Percentiles rank a stretch among this genome's conserved stretches.
These are phyloP conservation scores for Domatiomyces catenatus DNA, from an alignment of 2,329 filamentous ascomycete genomes.

Conservation along the genomic window DNA sequence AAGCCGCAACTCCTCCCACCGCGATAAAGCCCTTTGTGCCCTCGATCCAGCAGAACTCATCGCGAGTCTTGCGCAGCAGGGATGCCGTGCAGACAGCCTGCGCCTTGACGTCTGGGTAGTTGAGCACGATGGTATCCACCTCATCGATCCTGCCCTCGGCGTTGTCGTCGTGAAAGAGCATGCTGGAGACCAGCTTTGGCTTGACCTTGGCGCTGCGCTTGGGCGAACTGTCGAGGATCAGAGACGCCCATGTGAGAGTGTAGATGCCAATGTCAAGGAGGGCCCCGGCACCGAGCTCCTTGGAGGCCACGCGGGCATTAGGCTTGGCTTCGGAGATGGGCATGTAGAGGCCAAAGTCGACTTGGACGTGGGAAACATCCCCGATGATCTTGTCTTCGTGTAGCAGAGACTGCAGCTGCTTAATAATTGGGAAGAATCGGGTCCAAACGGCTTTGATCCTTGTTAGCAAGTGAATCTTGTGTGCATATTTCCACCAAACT, in stretches of 20 bases:
- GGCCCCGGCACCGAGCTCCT: constrained; percentile 65
- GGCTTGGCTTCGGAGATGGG: constrained; percentile 5
- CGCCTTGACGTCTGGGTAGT: constrained; percentile 24
- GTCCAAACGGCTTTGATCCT: constrained; percentile 84
- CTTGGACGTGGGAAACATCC: constrained; percentile 39
- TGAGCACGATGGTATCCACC: constrained; percentile 41
- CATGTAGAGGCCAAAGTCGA: constrained; percentile 30
- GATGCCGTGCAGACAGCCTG: constrained; percentile 30
- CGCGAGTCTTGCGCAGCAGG: constrained; percentile 10
- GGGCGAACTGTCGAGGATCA: constrained; percentile 65
- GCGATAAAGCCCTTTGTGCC: constrained; percentile 15
- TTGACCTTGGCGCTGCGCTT: constrained; percentile 45
- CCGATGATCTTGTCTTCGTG: constrained; percentile 36
- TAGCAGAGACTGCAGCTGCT: constrained; percentile 44
- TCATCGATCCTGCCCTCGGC: too few species aligned
- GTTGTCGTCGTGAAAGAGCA: not conserved
- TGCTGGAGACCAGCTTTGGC: constrained; percentile 27
- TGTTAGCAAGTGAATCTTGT: not conserved
- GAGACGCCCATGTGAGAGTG: constrained; percentile 79
- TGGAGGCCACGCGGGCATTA: constrained; percentile 47
- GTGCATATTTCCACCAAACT: too few species aligned
- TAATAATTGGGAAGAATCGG: constrained; percentile 67
- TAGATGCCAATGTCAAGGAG: constrained; percentile 79
- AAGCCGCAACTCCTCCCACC: constrained; percentile 6
- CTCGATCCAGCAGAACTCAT: constrained; percentile 30